Base-by-base conservation (phyloP, 495 filamentous ascomycete species). In the Elaphomyces granulatus region DNA sequence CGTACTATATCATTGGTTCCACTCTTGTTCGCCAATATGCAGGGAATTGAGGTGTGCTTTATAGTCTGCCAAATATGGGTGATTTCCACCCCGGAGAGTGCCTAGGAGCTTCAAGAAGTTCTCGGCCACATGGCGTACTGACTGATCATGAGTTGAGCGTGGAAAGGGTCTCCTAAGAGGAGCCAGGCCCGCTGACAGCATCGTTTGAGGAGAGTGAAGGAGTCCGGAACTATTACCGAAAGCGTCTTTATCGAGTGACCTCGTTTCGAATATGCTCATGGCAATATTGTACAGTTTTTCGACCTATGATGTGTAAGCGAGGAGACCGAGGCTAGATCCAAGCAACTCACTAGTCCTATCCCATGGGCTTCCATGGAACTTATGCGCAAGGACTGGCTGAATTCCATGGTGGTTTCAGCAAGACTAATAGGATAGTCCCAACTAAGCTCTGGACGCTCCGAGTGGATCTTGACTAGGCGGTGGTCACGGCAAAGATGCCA, bases 361-460 rank as follows among this genome's bases (percentile, higher is more conserved):
- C 71, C 80, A 55, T 82, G 76, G 2, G 82, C 71, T 50, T 86
- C 81, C 65, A 85, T 78, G 1, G 79, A 74, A 42, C 49, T 76
- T 44, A 51, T 66, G 53, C 38, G 67, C 66, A 58, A 82, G 72
- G 34, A 70, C 66, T 31, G 77, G 74, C 67, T 85, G 66, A 42
- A 71, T 60, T 39, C 82, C 52, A 44, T 83, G 47, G 53, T 83
- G 16, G 52, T 80, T 23, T 78, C 66, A 4, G 81, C 74, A 43
- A 86, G 69, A 23, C 80, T 74, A 23, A 86, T 70, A 1, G 81
- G 78, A 47, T 77, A 85, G 26, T 71, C 67, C 46, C 87, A 78
- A 2, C 69, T 75, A 61, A 87, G 44, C 37, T 62, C 58, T 62
- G 37, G 70, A 61, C 41, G 66, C 53, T 55, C 86, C 63, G 46